Percentiles rank a stretch among this genome's conserved stretches.
These are phyloP conservation scores for Boletus barrowsii DNA, from an alignment of 768 basidiomycete genomes.

Conservation along the genomic window DNA sequence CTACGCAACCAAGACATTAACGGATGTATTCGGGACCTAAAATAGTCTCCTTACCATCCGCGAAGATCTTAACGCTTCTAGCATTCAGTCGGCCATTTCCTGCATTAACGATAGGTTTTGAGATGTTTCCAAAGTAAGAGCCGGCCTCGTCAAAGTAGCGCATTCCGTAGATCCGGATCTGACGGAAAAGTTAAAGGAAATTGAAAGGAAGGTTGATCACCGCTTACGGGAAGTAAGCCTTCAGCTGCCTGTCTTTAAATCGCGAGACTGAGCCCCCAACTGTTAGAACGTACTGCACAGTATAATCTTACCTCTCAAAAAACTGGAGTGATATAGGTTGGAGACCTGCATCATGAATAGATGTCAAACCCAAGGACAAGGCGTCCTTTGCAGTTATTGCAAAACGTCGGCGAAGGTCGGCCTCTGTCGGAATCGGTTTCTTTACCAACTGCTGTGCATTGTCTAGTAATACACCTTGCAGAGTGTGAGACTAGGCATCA, in stretches of 20 bases:
- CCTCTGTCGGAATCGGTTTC: conserved; percentile 61
- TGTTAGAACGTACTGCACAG: not conserved
- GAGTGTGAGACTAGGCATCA: conserved; percentile 3
- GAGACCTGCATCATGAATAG: no score
- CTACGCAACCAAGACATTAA: conserved; percentile 33
- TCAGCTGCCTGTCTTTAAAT: conserved; percentile 55
- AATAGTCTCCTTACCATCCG: conserved; percentile 38
- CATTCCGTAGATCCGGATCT: conserved; percentile 82
- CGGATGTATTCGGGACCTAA: not conserved
- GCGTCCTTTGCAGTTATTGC: conserved; percentile 43
- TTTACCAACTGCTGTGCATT: conserved; percentile 43
- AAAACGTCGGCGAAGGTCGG: conserved; percentile 60
- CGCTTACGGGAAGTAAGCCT: conserved; percentile 56
- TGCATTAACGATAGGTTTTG: conserved; percentile 50
- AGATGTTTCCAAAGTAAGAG: conserved; percentile 71
- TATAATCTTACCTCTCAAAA: conserved; percentile 54
- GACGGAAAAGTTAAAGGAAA: conserved; percentile 3
- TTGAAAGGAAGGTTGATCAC: conserved; percentile 4
- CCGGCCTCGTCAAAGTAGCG: conserved; percentile 61
- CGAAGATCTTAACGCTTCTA: conserved; percentile 78
- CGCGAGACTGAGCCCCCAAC: not conserved
- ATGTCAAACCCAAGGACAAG: no score
- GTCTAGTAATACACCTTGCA: conserved; percentile 72
- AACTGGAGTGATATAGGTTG: no score
- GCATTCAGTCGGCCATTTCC: conserved; percentile 64